Base-by-base conservation (phyloP, 2,329 filamentous ascomycete species). In the Plenodomus biglobosus region DNA sequence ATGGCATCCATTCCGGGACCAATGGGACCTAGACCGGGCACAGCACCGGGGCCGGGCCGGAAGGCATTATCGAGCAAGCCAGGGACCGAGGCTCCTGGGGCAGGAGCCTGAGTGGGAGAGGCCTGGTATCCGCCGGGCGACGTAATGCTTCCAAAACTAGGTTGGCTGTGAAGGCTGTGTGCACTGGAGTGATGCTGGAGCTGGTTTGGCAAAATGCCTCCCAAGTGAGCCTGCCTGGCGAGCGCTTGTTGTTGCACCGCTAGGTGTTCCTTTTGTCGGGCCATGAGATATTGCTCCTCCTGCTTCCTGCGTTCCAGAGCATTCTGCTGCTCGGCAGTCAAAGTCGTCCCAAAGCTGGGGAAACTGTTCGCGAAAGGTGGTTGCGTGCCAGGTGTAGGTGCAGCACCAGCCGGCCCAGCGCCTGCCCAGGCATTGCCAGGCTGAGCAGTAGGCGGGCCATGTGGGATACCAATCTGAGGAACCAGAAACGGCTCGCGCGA, bases 311-410 rank as follows among this genome's bases (percentile, higher is more conserved):
- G 84, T 75, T 99, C 94, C 1, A 99, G 78, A 34, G 95, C 95
- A 74, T 99, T 99, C 70, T 99, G 94, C 72, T 99, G 94, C 65
- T 97, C 92, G 0, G 94, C 94, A 8, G 95, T 99, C 59, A 99
- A 78, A 1, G 95, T 99, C 7, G 94, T 91, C 5, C 94, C 94
- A 69, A 97, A 99, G 68, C 90, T 95, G 0, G 94, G 95, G 72
- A 99, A 97, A 42, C 91, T 91, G 45, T 86, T 90, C 6, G 92
- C 90, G 62, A 99, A 90, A 5, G 94, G 95, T 48, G 94, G 94
- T 46, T 85, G 83, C 66, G 73, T 78, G 50, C 68, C 74, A 54
- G 64, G 73, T 41, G 73, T 62, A 41, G 70, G 68, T 46, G 71
- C 39, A 3, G 20, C 46, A 37, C 35, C 66, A 40, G 68, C 59